A percentile compares a stretch with the other conserved stretches of the same genome.
These are phyloP conservation scores for Zygoascus biomembranicola DNA, from an alignment of 805 yeast genomes.

Conservation along the genomic window DNA sequence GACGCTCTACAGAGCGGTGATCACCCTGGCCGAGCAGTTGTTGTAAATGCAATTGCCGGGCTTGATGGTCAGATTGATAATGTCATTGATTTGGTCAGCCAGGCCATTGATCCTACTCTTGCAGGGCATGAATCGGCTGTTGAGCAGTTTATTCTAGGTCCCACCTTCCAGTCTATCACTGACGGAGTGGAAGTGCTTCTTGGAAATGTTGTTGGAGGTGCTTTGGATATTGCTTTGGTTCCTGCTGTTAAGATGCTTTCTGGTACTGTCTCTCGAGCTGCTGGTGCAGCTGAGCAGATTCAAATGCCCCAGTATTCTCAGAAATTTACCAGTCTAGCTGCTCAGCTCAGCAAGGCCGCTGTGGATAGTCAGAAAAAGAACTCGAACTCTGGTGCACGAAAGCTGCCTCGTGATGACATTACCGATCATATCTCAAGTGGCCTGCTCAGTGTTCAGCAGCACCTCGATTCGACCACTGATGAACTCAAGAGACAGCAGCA, in stretches of 20 bases:
- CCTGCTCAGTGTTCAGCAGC: slow-evolving; percentile 15
- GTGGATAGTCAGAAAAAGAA: neutral
- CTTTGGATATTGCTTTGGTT: slow-evolving; percentile 19
- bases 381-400: neutral
- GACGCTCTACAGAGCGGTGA: neutral
- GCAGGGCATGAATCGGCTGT: slow-evolving; percentile 18
- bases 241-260: slow-evolving; percentile 19
- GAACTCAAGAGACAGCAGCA: neutral
- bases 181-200: slow-evolving; percentile 28
- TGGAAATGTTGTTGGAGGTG: slow-evolving; percentile 14
- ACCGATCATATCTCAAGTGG: slow-evolving; percentile 10
- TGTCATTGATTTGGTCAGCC: slow-evolving; percentile 17
- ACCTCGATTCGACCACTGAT: neutral
- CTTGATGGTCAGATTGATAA: slow-evolving; percentile 29
- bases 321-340: slow-evolving; percentile 14
- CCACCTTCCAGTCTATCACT: slow-evolving; percentile 27
- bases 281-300: slow-evolving; percentile 17
- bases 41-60: slow-evolving; percentile 23
- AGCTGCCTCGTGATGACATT: slow-evolving; percentile 5
- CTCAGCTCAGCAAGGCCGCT: slow-evolving; percentile 3
- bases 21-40: slow-evolving; percentile 11
- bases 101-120: slow-evolving; percentile 18
- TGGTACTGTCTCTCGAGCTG: slow-evolving; percentile 15
- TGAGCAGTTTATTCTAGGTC: slow-evolving; percentile 19
- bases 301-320: slow-evolving; percentile 10